Conservation (phyloP, 257 asterid genomes). For the Prunella vulgaris region DNA sequence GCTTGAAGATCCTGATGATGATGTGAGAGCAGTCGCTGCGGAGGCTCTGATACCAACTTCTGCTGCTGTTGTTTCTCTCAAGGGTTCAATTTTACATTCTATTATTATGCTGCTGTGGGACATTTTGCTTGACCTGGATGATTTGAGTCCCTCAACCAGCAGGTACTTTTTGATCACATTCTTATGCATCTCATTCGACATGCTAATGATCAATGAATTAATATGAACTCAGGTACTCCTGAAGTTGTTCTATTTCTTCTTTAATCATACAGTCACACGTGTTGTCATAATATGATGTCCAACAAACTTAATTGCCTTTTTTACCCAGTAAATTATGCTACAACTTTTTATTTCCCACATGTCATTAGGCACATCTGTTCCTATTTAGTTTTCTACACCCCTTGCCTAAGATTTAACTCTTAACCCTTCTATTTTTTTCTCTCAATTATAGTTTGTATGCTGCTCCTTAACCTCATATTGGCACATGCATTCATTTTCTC, state of each 20-base stretch:
- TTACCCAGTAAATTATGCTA: not conserved
- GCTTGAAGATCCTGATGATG: conserved; percentile 99
- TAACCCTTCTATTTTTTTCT: not conserved
- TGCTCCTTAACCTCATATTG: not conserved
- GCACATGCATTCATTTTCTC: not conserved
- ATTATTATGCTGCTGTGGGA: conserved; percentile 97
- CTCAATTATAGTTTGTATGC: not conserved
- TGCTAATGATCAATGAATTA: not conserved
- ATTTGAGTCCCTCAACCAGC: conserved; percentile 99
- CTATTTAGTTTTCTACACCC: not conserved
- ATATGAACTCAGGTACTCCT: not conserved
- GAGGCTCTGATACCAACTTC: conserved; percentile 94
- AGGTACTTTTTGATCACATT: conserved; percentile 43
- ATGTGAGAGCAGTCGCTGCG: conserved; percentile 99
- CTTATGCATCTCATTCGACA: not conserved
- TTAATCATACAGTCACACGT: not conserved
- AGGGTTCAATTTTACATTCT: conserved; percentile 68
- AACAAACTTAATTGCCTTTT: not conserved
- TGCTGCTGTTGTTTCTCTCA: conserved; percentile 72
- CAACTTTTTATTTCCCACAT: not conserved
- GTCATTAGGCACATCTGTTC: not conserved
- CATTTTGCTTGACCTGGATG: conserved; percentile 97
- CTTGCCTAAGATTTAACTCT: not conserved
- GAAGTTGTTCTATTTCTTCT: not conserved
- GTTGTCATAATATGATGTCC: not conserved